phyloP scores from a whole-genome alignment of 768 basidiomycete genomes.

The Leccinum longicurvipes region DNA sequence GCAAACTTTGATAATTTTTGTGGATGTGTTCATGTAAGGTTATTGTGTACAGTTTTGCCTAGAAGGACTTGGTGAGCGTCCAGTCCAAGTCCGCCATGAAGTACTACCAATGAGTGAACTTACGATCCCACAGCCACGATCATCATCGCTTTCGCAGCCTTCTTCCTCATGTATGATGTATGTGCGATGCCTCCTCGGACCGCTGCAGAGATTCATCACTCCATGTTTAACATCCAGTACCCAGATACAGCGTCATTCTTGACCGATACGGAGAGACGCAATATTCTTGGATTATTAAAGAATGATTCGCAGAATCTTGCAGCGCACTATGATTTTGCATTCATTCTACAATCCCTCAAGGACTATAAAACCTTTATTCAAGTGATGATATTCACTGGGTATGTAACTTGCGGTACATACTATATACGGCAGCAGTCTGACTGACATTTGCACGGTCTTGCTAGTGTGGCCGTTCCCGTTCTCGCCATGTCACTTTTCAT shows the following conservation, averaged over 20 bases:
- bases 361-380: conserved; percentile 43
- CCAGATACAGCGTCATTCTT: conserved; percentile 59
- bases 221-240: conserved; percentile 33
- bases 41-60: conserved; percentile 27
- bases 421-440: background rate
- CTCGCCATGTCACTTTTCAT: conserved; percentile 47
- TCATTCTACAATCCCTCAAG: conserved; percentile 46
- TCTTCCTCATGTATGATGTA: conserved; percentile 56
- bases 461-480: conserved; percentile 41
- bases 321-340: conserved; percentile 42
- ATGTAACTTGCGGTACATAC: background rate
- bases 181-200: background rate
- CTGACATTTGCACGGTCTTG: background rate
- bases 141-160: conserved; percentile 26
- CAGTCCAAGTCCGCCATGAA: background rate
- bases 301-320: conserved; percentile 44
- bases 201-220: conserved; percentile 1
- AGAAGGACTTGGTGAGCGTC: conserved; percentile 26
- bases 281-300: conserved; percentile 36
- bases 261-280: conserved; percentile 39
- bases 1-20: conserved; percentile 5
- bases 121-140: conserved; percentile 19
- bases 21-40: conserved; percentile 2
- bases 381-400: conserved; percentile 42
- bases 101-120: background rate